These are phyloP conservation scores for Diaporthe sp. DNA, from an alignment of 2,329 filamentous ascomycete genomes.

Conservation along the genomic window DNA sequence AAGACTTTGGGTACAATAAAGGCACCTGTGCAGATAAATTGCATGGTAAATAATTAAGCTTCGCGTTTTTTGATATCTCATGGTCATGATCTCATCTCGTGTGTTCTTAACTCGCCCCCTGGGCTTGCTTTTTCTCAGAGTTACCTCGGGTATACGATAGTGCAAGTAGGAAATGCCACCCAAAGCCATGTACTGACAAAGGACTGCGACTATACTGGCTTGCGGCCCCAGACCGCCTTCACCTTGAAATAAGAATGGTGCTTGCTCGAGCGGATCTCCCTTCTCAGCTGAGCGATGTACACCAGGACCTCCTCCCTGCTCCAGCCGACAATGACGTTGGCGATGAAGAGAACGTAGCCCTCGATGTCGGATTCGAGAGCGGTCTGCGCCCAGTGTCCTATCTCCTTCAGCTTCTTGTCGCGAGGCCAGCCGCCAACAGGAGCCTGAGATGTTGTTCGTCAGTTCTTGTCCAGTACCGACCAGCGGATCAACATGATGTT, in stretches of 20 bases:
- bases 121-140: background rate
- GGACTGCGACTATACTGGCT: conserved; percentile 34
- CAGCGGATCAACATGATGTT: too few species aligned
- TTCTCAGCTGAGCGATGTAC: conserved; percentile 48
- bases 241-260: conserved; percentile 45
- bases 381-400: conserved; percentile 37
- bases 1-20: background rate
- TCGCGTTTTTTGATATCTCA: background rate
- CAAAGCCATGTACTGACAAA: background rate
- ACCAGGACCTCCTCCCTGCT: conserved; percentile 45
- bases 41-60: background rate
- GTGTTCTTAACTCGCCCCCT: background rate
- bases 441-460: conserved; percentile 34
- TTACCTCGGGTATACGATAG: background rate
- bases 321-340: conserved; percentile 49
- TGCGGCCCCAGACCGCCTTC: conserved; percentile 44
- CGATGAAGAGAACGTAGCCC: conserved; percentile 44
- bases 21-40: background rate
- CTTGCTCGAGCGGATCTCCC: conserved; percentile 43
- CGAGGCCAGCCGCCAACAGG: conserved; percentile 43
- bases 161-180: background rate
- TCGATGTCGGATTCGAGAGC: conserved; percentile 33
- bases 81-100: background rate
- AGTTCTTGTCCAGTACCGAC: background rate
- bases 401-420: conserved; percentile 42